These are phyloP conservation scores for Aspergillus flavus DNA, from an alignment of 2,329 filamentous ascomycete species.

Conservation along the genomic window DNA sequence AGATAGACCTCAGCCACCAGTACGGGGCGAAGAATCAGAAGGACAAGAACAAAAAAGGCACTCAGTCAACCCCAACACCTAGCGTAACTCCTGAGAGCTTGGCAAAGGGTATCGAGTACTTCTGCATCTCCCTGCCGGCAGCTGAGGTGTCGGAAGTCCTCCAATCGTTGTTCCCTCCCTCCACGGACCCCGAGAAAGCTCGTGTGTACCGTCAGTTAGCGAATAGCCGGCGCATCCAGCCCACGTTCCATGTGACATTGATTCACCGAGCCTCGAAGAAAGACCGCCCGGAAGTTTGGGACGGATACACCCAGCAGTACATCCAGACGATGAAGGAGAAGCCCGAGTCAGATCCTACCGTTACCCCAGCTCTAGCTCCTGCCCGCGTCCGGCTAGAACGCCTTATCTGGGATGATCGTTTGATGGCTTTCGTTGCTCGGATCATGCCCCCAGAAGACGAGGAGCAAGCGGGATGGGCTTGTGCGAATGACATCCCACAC, in stretches of 20 bases:
- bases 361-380: constrained; percentile 37
- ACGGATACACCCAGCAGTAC: constrained; percentile 67
- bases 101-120: constrained; percentile 66
- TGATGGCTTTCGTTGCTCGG: constrained; percentile 91
- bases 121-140: constrained; percentile 60
- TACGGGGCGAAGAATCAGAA: constrained; percentile 44
- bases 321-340: constrained; percentile 35
- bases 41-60: constrained; percentile 33
- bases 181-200: constrained; percentile 56
- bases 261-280: constrained; percentile 73
- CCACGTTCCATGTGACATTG: constrained; percentile 90
- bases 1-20: constrained; percentile 68
- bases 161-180: constrained; percentile 66
- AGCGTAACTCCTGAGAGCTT: constrained; percentile 37
- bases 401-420: constrained; percentile 78
- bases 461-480: constrained; percentile 61
- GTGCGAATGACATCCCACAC: constrained; percentile 77
- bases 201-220: constrained; percentile 76
- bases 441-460: constrained; percentile 51
- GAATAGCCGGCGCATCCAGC: constrained; percentile 73
- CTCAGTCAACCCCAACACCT: constrained; percentile 24
- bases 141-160: constrained; percentile 61
- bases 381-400: constrained; percentile 59
- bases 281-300: constrained; percentile 72
- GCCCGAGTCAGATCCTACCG: constrained; percentile 25